Evolutionary conservation across 495 filamentous ascomycete species (phyloP), one percentile per base, ranked within the genome.

Genomic region (Penicillium samsonianum): DNA sequence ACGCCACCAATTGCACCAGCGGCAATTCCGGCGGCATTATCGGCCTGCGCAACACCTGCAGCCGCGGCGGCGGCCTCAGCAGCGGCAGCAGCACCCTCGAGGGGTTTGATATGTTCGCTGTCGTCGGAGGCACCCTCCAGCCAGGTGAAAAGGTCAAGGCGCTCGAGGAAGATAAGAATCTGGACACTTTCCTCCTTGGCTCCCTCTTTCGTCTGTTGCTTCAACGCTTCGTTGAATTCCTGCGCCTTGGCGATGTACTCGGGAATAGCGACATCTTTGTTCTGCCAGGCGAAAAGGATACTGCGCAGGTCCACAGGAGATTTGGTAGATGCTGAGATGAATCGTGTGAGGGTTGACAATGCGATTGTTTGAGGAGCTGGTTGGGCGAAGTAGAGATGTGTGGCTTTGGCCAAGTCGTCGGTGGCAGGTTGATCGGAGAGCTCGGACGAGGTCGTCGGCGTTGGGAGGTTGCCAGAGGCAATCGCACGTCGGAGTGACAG

Each of bases 281-380:
- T 93, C 68, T 88, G 80, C 89, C 90, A 99, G 50, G 91, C 90
- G 59, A 97, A 95, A 74, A 90, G 96, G 75, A 98, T 91, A 73
- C 87, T 90, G 70, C 94, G 91, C 38, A 99, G 82, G 69, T 96
- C 90, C 60, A 97, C 86, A 1, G 89, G 79, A 42, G 85, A 83
- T 46, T 84, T 80, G 23, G 69, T 66, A 4, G 70, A 63, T 35
- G 83, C 82, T 16, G 87, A 87, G 47, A 87, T 78, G 79, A 98
- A 97, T 58, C 94, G 91, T 41, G 95, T 98, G 11, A 85, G 80
- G 10, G 86, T 80, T 44, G 82, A 82, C 61, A 99, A 83, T 2
- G 89, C 78, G 53, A 96, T 79, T n/a, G 85, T 74, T 40, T 87
- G 79, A 49, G 82, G 84, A 7, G 76, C 58, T 2, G 85, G 82